Evolutionary conservation across 106 monocot species (phyloP), one percentile per base, ranked within the genome.

Genomic region (Dactylorhiza incarnata): DNA sequence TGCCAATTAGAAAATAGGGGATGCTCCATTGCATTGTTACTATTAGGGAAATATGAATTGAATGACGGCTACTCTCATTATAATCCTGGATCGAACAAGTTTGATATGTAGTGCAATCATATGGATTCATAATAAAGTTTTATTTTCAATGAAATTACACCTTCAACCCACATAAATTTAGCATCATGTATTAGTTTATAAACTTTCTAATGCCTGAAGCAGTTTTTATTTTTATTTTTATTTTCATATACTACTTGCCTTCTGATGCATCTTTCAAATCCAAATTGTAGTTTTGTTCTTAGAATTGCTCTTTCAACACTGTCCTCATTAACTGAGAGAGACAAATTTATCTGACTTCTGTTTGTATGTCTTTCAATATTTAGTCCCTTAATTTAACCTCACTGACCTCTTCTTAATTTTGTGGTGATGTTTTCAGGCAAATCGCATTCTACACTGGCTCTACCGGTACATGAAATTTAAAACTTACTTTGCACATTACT

Each of bases 391-490:
- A 13, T 52, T 6, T 59, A 6, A 20, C 58, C 19, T 7, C 5
- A 45, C 69, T 19, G 5, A 8, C 43, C 6, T 44, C 5, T n/a
- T 69, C 44, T 69, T 44, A 6, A 9, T 37, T 70, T 70, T 70
- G 43, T 17, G 19, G 6, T 71, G 22, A 49, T 48, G 29, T 16
- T 73, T 19, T 17, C 88, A 95, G 95, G 86, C 95, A 95, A 76
- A 89, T 95, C 23, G 81, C 95, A 3, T 88, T 62, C 45, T 90
- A 84, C 80, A 92, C 95, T 0, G 92, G 95, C 5, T 92, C 92
- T 25, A 92, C 92, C 5, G 84, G 95, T 95, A 87, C 25, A 74
- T 66, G 29, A 13, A 45, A 47, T 20, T 67, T 48, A 23, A 8
- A 22, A 20, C 49, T 72, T 72, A 2, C 8, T 49, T 49, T 7